These are phyloP conservation scores for Ophiostoma himal-ulmi DNA, from an alignment of 2,329 filamentous ascomycete species.

Conservation along the genomic window DNA sequence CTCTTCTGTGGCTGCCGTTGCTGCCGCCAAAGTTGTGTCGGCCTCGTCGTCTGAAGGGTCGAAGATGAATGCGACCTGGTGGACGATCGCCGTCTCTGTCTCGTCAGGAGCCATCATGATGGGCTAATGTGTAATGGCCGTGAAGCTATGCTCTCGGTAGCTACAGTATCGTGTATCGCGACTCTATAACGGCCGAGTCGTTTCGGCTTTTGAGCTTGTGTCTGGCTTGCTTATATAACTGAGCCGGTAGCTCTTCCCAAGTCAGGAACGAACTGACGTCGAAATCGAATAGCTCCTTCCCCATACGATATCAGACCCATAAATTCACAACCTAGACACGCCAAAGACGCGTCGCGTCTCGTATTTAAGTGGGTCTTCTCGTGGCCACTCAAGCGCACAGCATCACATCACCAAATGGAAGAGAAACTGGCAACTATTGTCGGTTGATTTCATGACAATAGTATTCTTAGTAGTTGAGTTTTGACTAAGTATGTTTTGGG, in stretches of 20 bases:
- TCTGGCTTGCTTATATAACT: not conserved
- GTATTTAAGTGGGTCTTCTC: not conserved
- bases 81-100: slow-evolving; percentile 19
- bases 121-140: not conserved
- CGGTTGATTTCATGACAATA: not conserved
- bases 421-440: not conserved
- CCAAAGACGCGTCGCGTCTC: slow-evolving; percentile 4
- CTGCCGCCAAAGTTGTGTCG: slow-evolving; percentile 17
- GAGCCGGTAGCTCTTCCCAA: not conserved
- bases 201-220: too few relatives aligned
- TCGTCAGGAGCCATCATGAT: slow-evolving; percentile 17
- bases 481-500: too few relatives aligned
- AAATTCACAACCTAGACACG: not conserved
- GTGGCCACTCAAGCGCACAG: not conserved
- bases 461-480: not conserved
- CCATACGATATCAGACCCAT: not conserved
- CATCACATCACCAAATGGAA: not conserved
- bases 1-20: not conserved
- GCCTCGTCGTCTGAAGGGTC: slow-evolving; percentile 42
- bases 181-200: not conserved
- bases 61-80: slow-evolving; percentile 58
- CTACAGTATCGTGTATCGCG: not conserved
- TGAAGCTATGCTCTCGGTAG: not conserved
- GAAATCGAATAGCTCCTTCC: not conserved
- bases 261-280: not conserved